These are phyloP conservation scores for Centaurea solstitialis DNA, from an alignment of 129 eudicot species.

Conservation along the genomic window DNA sequence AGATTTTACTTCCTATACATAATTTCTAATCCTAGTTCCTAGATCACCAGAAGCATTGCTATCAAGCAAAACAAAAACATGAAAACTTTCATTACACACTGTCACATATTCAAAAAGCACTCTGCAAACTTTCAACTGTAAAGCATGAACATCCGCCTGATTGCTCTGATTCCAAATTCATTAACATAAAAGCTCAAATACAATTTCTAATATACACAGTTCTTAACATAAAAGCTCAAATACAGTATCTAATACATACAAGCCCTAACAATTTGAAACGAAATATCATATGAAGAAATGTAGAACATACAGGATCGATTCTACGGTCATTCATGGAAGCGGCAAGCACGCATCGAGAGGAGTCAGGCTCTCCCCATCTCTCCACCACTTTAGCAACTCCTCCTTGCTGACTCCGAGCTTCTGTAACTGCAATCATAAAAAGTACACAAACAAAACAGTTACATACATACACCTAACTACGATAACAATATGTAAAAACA, in stretches of 20 bases:
- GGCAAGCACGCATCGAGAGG: conserved; percentile 65
- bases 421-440: conserved; percentile 51
- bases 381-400: conserved; percentile 82
- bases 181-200: too few relatives aligned
- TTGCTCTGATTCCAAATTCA: too few relatives aligned
- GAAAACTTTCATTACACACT: not conserved
- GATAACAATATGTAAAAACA: not conserved
- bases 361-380: conserved; percentile 92
- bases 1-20: not conserved
- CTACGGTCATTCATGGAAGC: conserved; percentile 67
- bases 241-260: conserved; percentile 5
- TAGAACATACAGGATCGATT: conserved; percentile 62
- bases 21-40: not conserved
- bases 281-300: not conserved
- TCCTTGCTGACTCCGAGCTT: conserved; percentile 65
- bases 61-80: not conserved
- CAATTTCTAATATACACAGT: too few relatives aligned
- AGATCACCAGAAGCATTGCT: not conserved
- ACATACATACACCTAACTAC: not conserved
- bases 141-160: not conserved
- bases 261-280: not conserved
- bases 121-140: not conserved
- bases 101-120: not conserved
- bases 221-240: not conserved
- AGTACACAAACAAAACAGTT: not conserved